Conservation (phyloP, 2,329 filamentous ascomycete species). For the Penicillium concentricum region DNA sequence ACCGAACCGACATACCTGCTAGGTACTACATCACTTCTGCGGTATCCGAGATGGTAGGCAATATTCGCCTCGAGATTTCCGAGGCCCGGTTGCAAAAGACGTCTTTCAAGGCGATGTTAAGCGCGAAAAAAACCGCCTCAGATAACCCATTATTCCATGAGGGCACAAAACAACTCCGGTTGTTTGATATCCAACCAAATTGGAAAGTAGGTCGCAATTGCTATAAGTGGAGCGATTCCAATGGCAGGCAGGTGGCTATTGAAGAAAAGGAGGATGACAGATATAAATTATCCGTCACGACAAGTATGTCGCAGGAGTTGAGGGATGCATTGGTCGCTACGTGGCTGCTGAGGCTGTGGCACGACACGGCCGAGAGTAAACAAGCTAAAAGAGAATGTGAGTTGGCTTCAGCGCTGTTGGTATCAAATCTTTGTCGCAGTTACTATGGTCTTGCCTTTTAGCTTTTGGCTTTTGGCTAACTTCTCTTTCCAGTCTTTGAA, state of each 20-base stretch:
- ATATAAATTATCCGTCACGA: conserved; percentile 5
- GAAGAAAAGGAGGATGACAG: not conserved
- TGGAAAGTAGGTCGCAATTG: conserved; percentile 2
- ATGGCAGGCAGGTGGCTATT: conserved; percentile 2
- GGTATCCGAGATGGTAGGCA: conserved; percentile 6
- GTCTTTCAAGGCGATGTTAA: conserved; percentile 1
- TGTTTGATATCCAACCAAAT: conserved; percentile 6
- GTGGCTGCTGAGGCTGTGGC: conserved; percentile 20
- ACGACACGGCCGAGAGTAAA: conserved; percentile 17
- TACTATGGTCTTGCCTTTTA: too few relatives aligned
- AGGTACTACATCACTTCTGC: conserved; percentile 16
- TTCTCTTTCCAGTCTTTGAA: not conserved
- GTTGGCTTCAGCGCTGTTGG: not conserved
- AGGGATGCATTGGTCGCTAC: conserved; percentile 17
- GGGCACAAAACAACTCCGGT: not conserved
- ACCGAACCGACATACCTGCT: conserved; percentile 15
- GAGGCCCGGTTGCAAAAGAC: conserved; percentile 3
- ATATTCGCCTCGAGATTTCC: conserved; percentile 13
- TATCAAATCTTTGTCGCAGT: too few relatives aligned
- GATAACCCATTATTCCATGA: not conserved
- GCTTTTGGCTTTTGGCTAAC: not conserved
- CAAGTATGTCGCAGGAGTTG: not conserved
- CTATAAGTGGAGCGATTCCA: conserved; percentile 9
- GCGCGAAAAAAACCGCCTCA: not conserved
- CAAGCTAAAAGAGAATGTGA: conserved; percentile 16